Evolutionary conservation across 1,139 yeast species (phyloP), one percentile per base, ranked within the genome.

Genomic region (Chernovozyma sophiae-reginae): DNA sequence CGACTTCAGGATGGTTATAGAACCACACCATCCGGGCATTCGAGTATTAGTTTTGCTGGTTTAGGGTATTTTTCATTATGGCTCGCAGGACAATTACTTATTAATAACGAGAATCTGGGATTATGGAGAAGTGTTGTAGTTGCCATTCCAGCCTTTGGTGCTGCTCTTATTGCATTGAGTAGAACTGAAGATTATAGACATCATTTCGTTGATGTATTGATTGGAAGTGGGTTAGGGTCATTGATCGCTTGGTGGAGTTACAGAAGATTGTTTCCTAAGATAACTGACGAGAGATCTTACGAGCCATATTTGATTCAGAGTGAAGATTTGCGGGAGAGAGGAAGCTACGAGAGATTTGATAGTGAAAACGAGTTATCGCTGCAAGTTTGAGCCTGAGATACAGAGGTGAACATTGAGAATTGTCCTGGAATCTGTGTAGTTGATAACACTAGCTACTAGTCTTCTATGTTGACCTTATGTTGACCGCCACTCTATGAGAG

Each of bases 151-250:
- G 47, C 75, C 0, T 49, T 82, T 17, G 73, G 80, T n/a, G 89
- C 90, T 2, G 52, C 71, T 2, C 58, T 79, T 35, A 79, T 84
- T 47, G 89, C 90, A 0, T 60, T 83, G 36, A 76, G 85, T 34
- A 69, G 94, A 47, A 81, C 89, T 2, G 80, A 81, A 51, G 95
- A 85, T 58, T 85, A 84, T 55, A 72, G 90, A 56, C 94, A 84
- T 52, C 90, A 83, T 55, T 82, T 81, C 46, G 64, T 79, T 11
- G 95, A 85, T 56, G 77, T 85, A 2, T 43, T 79, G 1, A 50
- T 77, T 23, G 95, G 94, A 1, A 67, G 80, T 31, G 19, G 62
- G 2, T 50, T 84, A 6, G 94, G 92, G 0, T 33, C 52, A 8
- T 32, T 41, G 13, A 50, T 68, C 28, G 68, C 65, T 1, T 38